Conservation (phyloP, 208 protist species). For the Wallacemonas sp. region DNA sequence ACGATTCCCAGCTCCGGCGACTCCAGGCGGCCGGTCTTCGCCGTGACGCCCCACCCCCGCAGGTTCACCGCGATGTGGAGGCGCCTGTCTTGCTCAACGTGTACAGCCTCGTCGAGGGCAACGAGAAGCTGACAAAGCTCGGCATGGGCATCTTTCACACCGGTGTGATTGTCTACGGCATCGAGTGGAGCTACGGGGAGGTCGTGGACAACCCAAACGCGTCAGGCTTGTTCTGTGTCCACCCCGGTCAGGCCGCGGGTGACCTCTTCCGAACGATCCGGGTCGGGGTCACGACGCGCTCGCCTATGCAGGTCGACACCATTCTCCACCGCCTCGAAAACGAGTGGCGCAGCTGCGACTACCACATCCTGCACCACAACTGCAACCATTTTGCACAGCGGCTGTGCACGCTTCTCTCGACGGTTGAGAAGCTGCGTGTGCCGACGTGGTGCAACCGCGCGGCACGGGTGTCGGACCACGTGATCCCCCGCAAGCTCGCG, state of each 20-base stretch:
- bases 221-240: constrained; percentile 80
- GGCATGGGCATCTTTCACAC: constrained; percentile 89
- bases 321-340: constrained; percentile 84
- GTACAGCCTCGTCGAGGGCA: constrained; percentile 72
- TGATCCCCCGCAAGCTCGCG: constrained; percentile 71
- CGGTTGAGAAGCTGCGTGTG: constrained; percentile 62
- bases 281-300: constrained; percentile 73
- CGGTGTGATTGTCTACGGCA: constrained; percentile 89
- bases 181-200: constrained; percentile 91
- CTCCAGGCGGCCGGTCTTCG: constrained; percentile 30
- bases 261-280: constrained; percentile 61
- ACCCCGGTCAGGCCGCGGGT: constrained; percentile 65
- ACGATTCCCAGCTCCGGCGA: constrained; percentile 12
- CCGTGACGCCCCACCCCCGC: constrained; percentile 37
- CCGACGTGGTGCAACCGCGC: constrained; percentile 90
- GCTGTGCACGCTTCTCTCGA: constrained; percentile 80
- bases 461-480: constrained; percentile 54
- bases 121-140: constrained; percentile 59
- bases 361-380: constrained; percentile 90
- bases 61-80: constrained; percentile 26
- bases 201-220: constrained; percentile 52
- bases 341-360: constrained; percentile 84
- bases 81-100: constrained; percentile 78
- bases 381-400: constrained; percentile 91
- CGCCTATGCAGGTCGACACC: constrained; percentile 83